These are phyloP conservation scores for Puccinia coronata DNA, from an alignment of 1,284 basidiomycete species.

Conservation along the genomic window DNA sequence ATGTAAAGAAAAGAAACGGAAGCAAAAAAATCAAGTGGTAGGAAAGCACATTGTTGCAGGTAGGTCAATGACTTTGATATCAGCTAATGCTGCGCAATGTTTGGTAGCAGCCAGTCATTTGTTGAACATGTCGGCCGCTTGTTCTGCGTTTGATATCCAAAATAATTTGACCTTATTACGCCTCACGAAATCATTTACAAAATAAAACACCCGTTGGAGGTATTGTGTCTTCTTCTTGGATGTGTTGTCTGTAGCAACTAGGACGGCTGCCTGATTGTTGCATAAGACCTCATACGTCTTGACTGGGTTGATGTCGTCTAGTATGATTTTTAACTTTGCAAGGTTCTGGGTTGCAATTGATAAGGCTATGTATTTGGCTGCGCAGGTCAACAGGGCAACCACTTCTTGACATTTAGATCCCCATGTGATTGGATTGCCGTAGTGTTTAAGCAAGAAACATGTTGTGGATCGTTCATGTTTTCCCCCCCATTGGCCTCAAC, in stretches of 20 bases:
- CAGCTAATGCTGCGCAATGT: background rate
- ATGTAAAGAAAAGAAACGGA: no score
- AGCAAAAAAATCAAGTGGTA: no score
- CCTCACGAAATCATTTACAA: background rate
- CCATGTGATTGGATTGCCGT: constrained; percentile 10
- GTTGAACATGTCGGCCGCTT: background rate
- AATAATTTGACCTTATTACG: background rate
- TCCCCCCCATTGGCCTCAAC: no score
- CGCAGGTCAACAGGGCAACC: background rate
- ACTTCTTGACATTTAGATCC: background rate
- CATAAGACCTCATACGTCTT: background rate
- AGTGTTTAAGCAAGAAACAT: background rate
- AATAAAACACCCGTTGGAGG: no score
- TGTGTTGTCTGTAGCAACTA: background rate
- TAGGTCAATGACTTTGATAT: no score
- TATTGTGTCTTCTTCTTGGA: background rate
- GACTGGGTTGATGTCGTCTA: background rate
- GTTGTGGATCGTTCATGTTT: background rate
- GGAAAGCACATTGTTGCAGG: no score
- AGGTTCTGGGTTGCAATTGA: background rate
- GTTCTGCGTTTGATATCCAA: background rate
- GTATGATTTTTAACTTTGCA: background rate
- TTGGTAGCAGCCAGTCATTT: background rate
- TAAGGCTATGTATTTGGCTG: constrained; percentile 8
- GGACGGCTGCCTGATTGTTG: background rate